Evolutionary conservation across 2,329 filamentous ascomycete genomes (phyloP).

Genomic region (Lizonia empirigonia): DNA sequence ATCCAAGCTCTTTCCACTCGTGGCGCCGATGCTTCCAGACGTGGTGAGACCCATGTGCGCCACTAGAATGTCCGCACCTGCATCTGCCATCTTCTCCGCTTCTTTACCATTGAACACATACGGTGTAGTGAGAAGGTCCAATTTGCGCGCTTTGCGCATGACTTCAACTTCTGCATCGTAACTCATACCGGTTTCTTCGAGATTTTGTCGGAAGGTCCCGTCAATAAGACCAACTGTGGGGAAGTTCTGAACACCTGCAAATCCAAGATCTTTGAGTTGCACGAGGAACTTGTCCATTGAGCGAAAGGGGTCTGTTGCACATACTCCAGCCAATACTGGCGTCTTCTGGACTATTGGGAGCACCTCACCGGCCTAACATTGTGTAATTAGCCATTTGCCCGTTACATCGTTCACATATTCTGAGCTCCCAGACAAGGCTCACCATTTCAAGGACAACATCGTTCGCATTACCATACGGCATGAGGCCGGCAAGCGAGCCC

Average conservation of each 20-base stretch:
- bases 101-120: slow-evolving; percentile 71
- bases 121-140: slow-evolving; percentile 70
- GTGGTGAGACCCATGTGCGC: slow-evolving; percentile 73
- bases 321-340: slow-evolving; percentile 73
- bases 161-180: slow-evolving; percentile 71
- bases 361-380: slow-evolving; percentile 63
- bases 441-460: slow-evolving; percentile 73
- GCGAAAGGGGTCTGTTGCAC: slow-evolving; percentile 72
- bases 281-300: slow-evolving; percentile 65
- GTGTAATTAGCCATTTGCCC: not conserved
- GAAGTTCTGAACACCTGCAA: slow-evolving; percentile 75
- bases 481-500: slow-evolving; percentile 70
- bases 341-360: slow-evolving; percentile 67
- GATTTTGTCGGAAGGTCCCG: slow-evolving; percentile 67
- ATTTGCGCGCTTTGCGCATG: slow-evolving; percentile 62
- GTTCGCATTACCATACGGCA: slow-evolving; percentile 75
- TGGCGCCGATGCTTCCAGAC: slow-evolving; percentile 67
- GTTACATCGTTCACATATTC: not conserved
- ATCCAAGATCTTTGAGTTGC: slow-evolving; percentile 66
- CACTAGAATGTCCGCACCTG: slow-evolving; percentile 70
- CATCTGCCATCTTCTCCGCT: slow-evolving; percentile 65
- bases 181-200: slow-evolving; percentile 75
- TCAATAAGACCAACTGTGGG: slow-evolving; percentile 75
- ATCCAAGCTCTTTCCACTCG: slow-evolving; percentile 65
- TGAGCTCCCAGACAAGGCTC: no score